Percentiles rank a stretch among this genome's conserved stretches.
phyloP scores from a whole-genome alignment of 1,139 yeast genomes.

The Ogataea hybrid region DNA sequence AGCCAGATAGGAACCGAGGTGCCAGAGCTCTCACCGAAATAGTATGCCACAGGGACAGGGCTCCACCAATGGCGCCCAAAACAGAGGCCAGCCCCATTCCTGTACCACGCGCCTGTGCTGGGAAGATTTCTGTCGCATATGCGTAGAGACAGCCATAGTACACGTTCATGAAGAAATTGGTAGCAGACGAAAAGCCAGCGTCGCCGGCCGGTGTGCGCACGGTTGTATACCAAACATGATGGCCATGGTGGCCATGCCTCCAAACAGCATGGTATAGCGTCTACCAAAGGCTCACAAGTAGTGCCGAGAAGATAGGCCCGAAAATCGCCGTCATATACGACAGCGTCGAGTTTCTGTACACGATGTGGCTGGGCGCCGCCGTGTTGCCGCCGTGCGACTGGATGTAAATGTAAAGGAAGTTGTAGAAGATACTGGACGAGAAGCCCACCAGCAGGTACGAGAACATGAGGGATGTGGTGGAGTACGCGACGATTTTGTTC shows the following conservation, averaged over 20 bases:
- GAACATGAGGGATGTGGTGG: constrained; percentile 9
- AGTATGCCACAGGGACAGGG: constrained; percentile 48
- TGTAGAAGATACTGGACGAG: constrained; percentile 39
- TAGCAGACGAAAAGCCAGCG: constrained; percentile 52
- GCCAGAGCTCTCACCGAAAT: constrained; percentile 46
- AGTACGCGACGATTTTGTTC: constrained; percentile 35
- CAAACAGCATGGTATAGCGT: constrained; percentile 53
- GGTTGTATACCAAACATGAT: constrained; percentile 57
- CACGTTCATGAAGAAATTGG: constrained; percentile 42
- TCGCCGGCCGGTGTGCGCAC: constrained; percentile 49
- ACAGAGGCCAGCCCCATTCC: constrained; percentile 54
- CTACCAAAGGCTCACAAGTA: constrained; percentile 39
- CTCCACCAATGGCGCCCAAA: constrained; percentile 45
- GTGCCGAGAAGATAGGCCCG: constrained; percentile 33
- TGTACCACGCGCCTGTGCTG: constrained; percentile 53
- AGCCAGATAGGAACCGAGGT: constrained; percentile 42
- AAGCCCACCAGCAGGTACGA: constrained; percentile 49
- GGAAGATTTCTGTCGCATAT: constrained; percentile 59
- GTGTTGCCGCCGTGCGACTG: constrained; percentile 43
- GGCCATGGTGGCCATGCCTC: constrained; percentile 52
- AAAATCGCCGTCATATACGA: constrained; percentile 50
- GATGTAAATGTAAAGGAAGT: constrained; percentile 49
- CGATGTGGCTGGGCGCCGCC: constrained; percentile 40
- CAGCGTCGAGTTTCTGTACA: constrained; percentile 53
- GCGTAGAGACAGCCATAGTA: constrained; percentile 58